phyloP scores from a whole-genome alignment of 768 basidiomycete species.

The Boletellus ananas region DNA sequence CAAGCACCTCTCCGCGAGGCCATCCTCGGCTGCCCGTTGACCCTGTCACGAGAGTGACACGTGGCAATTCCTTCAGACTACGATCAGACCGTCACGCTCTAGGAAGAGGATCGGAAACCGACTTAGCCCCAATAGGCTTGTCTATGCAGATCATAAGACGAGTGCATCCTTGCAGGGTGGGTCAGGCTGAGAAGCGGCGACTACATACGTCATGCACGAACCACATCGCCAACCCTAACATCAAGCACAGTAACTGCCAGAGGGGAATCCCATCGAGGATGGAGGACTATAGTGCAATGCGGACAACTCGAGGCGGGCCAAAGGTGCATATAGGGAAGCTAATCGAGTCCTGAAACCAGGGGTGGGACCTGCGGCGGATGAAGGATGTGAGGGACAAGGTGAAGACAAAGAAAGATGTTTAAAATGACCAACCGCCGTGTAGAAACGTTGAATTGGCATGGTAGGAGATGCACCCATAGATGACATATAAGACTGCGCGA shows the following conservation, averaged over 20 bases:
- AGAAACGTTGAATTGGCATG: conserved; percentile 26
- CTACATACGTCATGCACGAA: neutral
- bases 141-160: neutral
- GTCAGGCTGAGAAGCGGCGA: neutral
- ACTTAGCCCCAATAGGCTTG: neutral
- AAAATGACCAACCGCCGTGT: conserved; percentile 17
- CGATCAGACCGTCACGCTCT: neutral
- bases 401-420: conserved; percentile 3
- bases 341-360: conserved; percentile 2
- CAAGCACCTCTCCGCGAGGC: conserved; percentile 1
- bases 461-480: neutral
- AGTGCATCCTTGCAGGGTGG: neutral
- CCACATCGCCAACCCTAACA: neutral
- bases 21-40: neutral
- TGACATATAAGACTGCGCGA: neutral
- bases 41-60: conserved; percentile 5
- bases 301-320: conserved; percentile 20
- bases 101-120: neutral
- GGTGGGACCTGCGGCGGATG: neutral
- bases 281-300: conserved; percentile 11
- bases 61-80: conserved; percentile 4
- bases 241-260: conserved; percentile 3
- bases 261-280: conserved; percentile 8
- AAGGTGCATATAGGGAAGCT: neutral
- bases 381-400: conserved; percentile 4